A percentile compares a stretch with the other conserved stretches of the same genome.
These are phyloP conservation scores for Alternaria incomplexa DNA, from an alignment of 2,329 filamentous ascomycete species.

Conservation along the genomic window DNA sequence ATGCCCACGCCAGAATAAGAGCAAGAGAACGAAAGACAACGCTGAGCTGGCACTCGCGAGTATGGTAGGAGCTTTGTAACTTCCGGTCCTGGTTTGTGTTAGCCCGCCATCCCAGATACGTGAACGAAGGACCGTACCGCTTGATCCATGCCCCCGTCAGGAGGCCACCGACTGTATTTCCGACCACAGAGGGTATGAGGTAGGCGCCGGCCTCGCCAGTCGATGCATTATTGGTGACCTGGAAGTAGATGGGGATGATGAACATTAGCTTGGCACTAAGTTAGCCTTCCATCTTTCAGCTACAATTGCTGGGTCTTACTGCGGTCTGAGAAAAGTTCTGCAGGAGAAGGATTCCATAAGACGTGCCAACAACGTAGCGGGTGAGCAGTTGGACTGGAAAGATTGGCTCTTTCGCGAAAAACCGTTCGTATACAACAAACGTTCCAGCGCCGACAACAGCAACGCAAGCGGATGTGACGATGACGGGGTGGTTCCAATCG, in stretches of 20 bases:
- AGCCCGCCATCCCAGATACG: background rate
- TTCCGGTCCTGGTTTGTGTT: background rate
- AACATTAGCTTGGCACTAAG: background rate
- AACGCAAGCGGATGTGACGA: background rate
- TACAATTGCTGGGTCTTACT: constrained; percentile 37
- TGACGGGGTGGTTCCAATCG: background rate
- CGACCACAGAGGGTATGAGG: constrained; percentile 70
- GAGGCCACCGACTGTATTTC: constrained; percentile 70
- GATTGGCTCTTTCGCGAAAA: background rate
- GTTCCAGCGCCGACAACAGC: background rate
- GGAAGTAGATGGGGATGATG: constrained; percentile 54
- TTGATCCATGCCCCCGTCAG: constrained; percentile 55
- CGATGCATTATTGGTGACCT: constrained; percentile 64
- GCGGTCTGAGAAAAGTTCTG: background rate
- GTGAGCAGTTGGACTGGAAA: constrained; percentile 34
- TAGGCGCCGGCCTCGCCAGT: constrained; percentile 66
- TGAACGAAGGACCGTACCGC: background rate
- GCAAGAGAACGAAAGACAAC: background rate
- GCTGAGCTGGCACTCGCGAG: background rate
- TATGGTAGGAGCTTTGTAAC: background rate
- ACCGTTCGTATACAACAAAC: background rate
- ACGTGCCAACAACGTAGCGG: constrained; percentile 61
- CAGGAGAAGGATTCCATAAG: constrained; percentile 61
- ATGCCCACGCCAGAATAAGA: background rate
- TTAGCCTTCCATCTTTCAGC: constrained; percentile 59